Conservation (phyloP, 202 grass and related monocot genomes). For the Carex arenaria region DNA sequence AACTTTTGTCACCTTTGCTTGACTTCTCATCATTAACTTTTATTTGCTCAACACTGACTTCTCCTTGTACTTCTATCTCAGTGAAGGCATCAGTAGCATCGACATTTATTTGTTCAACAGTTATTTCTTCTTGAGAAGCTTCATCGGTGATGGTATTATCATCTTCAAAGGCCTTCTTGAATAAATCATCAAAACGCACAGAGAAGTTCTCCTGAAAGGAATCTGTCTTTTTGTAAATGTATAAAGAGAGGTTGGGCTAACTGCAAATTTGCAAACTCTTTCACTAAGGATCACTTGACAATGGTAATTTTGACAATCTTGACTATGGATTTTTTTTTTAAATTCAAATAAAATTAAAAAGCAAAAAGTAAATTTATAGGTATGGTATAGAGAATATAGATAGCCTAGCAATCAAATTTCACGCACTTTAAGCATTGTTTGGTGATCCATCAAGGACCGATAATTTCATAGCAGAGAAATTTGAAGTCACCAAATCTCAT, state of each 20-base stretch:
- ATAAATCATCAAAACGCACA: constrained; percentile 84
- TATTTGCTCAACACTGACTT: constrained; percentile 34
- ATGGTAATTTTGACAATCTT: too few relatives aligned
- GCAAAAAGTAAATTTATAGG: too few relatives aligned
- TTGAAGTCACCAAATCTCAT: too few relatives aligned
- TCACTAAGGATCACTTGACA: background rate
- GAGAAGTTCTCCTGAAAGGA: constrained; percentile 59
- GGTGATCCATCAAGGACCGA: too few relatives aligned
- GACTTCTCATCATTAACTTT: constrained; percentile 17
- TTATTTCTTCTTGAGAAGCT: constrained; percentile 31
- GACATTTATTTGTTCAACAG: constrained; percentile 31
- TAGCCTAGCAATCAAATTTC: too few relatives aligned
- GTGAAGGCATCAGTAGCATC: constrained; percentile 31
- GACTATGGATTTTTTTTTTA: too few relatives aligned
- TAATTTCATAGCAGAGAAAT: too few relatives aligned
- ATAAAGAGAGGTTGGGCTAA: constrained; percentile 13
- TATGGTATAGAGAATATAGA: too few relatives aligned
- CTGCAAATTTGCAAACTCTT: constrained; percentile 26
- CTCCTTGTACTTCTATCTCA: constrained; percentile 34
- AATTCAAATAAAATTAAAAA: too few relatives aligned
- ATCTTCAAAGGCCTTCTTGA: constrained; percentile 80
- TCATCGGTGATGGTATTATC: constrained; percentile 45
- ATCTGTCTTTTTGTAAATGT: background rate
- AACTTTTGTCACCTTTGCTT: background rate
- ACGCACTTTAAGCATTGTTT: too few relatives aligned